Percentiles rank a stretch among this genome's conserved stretches.
These are phyloP conservation scores for Trichoderma arundinaceum DNA, from an alignment of 2,329 filamentous ascomycete species.

Conservation along the genomic window DNA sequence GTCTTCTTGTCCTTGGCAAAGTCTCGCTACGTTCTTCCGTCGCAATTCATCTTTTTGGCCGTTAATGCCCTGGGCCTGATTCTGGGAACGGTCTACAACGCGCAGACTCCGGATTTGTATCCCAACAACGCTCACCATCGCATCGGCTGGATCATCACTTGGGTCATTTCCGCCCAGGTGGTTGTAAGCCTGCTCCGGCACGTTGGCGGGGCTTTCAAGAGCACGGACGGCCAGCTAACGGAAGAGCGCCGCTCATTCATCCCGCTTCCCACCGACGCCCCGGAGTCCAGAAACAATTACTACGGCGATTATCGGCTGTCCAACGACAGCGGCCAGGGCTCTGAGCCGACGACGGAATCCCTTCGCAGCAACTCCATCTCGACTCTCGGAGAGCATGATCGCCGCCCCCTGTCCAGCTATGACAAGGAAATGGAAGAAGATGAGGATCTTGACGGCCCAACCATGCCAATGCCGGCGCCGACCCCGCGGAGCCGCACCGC, in stretches of 20 bases:
- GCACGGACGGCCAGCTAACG: conserved; percentile 19
- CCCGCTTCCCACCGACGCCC: conserved; percentile 62
- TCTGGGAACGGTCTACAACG: conserved; percentile 74
- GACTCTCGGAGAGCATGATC: conserved; percentile 47
- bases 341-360: conserved; percentile 71
- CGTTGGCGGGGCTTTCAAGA: conserved; percentile 49
- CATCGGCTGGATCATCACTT: conserved; percentile 83
- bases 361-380: conserved; percentile 69
- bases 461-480: conserved; percentile 32
- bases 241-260: conserved; percentile 65
- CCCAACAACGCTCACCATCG: conserved; percentile 87
- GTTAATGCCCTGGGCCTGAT: conserved; percentile 69
- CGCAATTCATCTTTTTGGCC: conserved; percentile 71
- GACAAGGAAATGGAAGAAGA: conserved; percentile 58
- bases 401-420: conserved; percentile 43
- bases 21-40: conserved; percentile 73
- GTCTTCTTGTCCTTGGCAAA: conserved; percentile 85
- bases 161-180: conserved; percentile 72
- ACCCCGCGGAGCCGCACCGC: conserved; percentile 58
- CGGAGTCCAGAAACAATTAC: conserved; percentile 56
- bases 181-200: conserved; percentile 69
- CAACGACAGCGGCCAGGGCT: conserved; percentile 76
- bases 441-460: conserved; percentile 42
- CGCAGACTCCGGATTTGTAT: conserved; percentile 83
- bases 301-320: conserved; percentile 62